phyloP scores from a whole-genome alignment of 2,329 filamentous ascomycete genomes.

The Epichloe bromicola region DNA sequence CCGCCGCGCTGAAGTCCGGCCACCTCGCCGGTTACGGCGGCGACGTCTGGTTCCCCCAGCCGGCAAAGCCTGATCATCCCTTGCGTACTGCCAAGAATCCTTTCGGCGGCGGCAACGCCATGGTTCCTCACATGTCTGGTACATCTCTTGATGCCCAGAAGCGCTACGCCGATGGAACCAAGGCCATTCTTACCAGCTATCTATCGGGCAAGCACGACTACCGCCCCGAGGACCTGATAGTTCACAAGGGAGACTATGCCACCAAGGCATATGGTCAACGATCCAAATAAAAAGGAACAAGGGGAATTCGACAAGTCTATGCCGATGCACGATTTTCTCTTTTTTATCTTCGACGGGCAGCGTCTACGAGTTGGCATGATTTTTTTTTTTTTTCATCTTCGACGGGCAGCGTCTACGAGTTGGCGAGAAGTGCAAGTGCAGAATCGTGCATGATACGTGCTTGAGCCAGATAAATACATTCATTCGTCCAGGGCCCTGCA shows the following conservation, averaged over 20 bases:
- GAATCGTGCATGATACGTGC: too few species aligned
- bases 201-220: constrained; percentile 82
- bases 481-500: too few species aligned
- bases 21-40: constrained; percentile 83
- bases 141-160: constrained; percentile 97
- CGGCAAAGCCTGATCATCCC: constrained; percentile 82
- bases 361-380: too few species aligned
- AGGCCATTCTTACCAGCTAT: constrained; percentile 85
- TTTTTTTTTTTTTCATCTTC: too few species aligned
- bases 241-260: constrained; percentile 79
- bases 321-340: too few species aligned
- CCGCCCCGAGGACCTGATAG: constrained; percentile 79
- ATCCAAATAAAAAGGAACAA: constrained; percentile 21
- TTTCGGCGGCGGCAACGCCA: constrained; percentile 97
- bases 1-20: constrained; percentile 79
- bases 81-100: constrained; percentile 89
- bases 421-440: too few species aligned
- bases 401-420: too few species aligned
- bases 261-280: constrained; percentile 87
- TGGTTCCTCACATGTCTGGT: constrained; percentile 97
- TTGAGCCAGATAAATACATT: too few species aligned
- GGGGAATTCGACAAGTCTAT: neutral
- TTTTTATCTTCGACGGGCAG: too few species aligned
- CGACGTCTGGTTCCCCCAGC: constrained; percentile 96
- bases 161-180: constrained; percentile 76